Conservation (phyloP, 441 rosid species). For the Erysimum cheiri region DNA sequence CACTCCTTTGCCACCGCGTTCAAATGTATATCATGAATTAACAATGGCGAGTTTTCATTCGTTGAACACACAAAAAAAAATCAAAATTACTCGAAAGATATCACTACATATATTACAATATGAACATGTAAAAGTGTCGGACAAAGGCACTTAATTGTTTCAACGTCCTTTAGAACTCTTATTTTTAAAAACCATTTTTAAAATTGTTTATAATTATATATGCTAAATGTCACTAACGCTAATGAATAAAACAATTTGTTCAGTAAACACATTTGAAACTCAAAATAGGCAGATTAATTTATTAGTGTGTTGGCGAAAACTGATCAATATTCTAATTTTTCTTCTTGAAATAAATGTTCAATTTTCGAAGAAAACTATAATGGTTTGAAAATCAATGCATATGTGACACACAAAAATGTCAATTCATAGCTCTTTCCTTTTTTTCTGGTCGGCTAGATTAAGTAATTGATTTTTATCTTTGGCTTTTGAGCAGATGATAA, state of each 20-base stretch:
- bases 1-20: conserved; percentile 34
- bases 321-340: background rate
- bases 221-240: conserved; percentile 2
- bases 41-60: conserved; percentile 31
- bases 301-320: background rate
- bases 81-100: background rate
- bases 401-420: background rate
- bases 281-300: background rate
- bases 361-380: background rate
- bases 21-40: conserved; percentile 20
- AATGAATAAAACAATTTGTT: background rate
- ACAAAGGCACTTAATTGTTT: conserved; percentile 19
- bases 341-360: background rate
- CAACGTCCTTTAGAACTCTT: background rate
- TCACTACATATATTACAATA: conserved; percentile 13
- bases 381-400: background rate
- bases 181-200: no score
- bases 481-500: conserved; percentile 21
- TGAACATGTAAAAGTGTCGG: conserved; percentile 27
- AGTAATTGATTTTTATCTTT: conserved; percentile 17
- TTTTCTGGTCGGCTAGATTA: conserved; percentile 28
- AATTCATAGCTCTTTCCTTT: conserved; percentile 14
- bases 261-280: background rate
- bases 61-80: background rate
- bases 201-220: conserved; percentile 20